Conservation (phyloP, 148 eudicot species). For the Cornus florida region DNA sequence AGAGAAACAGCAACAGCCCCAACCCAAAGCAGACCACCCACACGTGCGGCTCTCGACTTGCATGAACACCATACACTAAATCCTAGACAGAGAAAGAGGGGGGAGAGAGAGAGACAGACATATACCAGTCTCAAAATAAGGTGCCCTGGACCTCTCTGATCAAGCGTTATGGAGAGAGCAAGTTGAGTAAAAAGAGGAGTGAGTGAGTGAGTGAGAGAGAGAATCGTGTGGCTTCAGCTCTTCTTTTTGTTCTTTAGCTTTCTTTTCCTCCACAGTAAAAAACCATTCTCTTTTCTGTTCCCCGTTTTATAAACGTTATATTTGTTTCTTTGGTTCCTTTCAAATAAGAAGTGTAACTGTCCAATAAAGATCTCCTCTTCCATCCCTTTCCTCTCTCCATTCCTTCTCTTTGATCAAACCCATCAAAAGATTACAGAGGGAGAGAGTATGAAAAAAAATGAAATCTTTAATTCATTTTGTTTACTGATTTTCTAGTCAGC, state of each 20-base stretch:
- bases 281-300: background rate
- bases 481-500: background rate
- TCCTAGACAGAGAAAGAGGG: slow-evolving; percentile 8
- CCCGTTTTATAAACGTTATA: background rate
- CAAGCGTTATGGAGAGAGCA: slow-evolving; percentile 6
- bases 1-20: too few relatives aligned
- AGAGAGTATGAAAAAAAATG: background rate
- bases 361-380: background rate
- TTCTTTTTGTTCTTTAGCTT: slow-evolving; percentile 1
- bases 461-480: background rate
- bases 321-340: background rate
- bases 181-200: background rate
- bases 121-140: slow-evolving; percentile 6
- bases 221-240: slow-evolving; percentile 22
- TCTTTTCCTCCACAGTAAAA: background rate
- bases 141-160: slow-evolving; percentile 17
- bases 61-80: slow-evolving; percentile 10
- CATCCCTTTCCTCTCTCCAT: background rate
- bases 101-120: background rate
- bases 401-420: slow-evolving; percentile 1
- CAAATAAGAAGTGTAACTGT: background rate
- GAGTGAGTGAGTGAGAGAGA: background rate
- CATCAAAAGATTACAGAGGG: background rate
- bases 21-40: slow-evolving; percentile 15
- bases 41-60: slow-evolving; percentile 53